These are phyloP conservation scores for Castanospermum australe DNA, from an alignment of 306 rosid species.

Conservation along the genomic window DNA sequence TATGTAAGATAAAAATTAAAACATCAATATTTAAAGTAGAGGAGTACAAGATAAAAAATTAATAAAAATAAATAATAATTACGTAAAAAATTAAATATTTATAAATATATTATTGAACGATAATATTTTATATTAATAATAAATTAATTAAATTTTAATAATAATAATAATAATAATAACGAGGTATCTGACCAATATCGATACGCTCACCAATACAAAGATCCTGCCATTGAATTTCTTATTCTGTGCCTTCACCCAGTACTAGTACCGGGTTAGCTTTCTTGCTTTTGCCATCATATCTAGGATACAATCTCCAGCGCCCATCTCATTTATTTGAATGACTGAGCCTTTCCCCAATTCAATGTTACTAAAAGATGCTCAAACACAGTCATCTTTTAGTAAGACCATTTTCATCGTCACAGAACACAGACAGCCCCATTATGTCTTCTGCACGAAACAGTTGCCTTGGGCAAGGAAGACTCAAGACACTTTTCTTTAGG, in stretches of 20 bases:
- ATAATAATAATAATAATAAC: not conserved
- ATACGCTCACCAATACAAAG: slow-evolving; percentile 97
- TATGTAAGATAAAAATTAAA: not conserved
- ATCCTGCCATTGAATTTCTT: slow-evolving; percentile 98
- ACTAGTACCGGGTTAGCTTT: slow-evolving; percentile 47
- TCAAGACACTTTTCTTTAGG: slow-evolving; percentile 40
- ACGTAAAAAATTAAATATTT: no score
- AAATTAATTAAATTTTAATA: no score
- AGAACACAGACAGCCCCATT: slow-evolving; percentile 19
- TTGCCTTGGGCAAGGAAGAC: slow-evolving; percentile 24
- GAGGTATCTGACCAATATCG: slow-evolving; percentile 80
- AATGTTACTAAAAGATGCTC: slow-evolving; percentile 24
- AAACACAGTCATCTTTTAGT: slow-evolving; percentile 35
- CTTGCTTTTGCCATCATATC: slow-evolving; percentile 49
- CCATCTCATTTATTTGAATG: slow-evolving; percentile 39
- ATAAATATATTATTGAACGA: no score
- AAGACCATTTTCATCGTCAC: slow-evolving; percentile 42
- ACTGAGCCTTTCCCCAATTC: slow-evolving; percentile 43
- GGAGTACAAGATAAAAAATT: not conserved
- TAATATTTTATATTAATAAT: no score
- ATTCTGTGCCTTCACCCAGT: slow-evolving; percentile 81
- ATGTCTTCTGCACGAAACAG: slow-evolving; percentile 30
- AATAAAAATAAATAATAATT: no score
- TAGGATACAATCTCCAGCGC: slow-evolving; percentile 29
- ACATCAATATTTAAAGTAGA: not conserved